Percentiles rank a stretch among this genome's conserved stretches.
Evolutionary conservation across 495 filamentous ascomycete species (phyloP).

Genomic region (Tuber calosporum): DNA sequence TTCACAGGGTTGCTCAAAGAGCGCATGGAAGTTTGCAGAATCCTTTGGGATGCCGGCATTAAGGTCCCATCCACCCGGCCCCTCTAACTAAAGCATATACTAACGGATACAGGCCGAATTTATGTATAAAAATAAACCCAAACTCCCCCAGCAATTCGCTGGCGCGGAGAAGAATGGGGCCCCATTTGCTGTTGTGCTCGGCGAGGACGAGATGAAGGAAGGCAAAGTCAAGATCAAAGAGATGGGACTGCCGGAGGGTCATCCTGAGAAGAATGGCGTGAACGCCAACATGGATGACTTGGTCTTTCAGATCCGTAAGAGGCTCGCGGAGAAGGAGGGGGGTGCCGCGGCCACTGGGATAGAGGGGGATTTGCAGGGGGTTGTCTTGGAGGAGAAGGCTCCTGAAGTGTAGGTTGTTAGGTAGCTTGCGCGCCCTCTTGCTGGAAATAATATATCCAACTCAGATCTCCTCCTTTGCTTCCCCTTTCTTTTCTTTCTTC

Average conservation of each 20-base stretch:
- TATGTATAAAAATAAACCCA: slow-evolving; percentile 71
- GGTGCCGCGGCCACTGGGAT: slow-evolving; percentile 5
- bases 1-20: slow-evolving; percentile 73
- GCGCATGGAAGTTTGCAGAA: slow-evolving; percentile 66
- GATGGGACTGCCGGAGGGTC: slow-evolving; percentile 67
- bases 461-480: background rate
- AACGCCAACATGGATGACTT: slow-evolving; percentile 57
- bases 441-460: background rate
- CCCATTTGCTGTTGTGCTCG: slow-evolving; percentile 69
- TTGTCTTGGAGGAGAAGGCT: slow-evolving; percentile 21
- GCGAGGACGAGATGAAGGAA: slow-evolving; percentile 67
- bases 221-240: slow-evolving; percentile 80
- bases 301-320: slow-evolving; percentile 54
- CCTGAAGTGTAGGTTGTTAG: slow-evolving; percentile 12
- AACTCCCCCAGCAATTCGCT: slow-evolving; percentile 70
- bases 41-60: slow-evolving; percentile 70
- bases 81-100: background rate
- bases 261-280: slow-evolving; percentile 80
- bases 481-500: background rate
- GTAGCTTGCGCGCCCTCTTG: background rate
- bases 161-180: slow-evolving; percentile 63
- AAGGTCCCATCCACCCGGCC: slow-evolving; percentile 49
- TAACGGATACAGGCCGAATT: slow-evolving; percentile 58
- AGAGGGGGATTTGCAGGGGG: slow-evolving; percentile 18
- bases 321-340: slow-evolving; percentile 40